Percentiles rank a stretch among this genome's conserved stretches.
Evolutionary conservation across 352 stramenopile genomes (phyloP).

Genomic region (Phytophthora boehmeriae): DNA sequence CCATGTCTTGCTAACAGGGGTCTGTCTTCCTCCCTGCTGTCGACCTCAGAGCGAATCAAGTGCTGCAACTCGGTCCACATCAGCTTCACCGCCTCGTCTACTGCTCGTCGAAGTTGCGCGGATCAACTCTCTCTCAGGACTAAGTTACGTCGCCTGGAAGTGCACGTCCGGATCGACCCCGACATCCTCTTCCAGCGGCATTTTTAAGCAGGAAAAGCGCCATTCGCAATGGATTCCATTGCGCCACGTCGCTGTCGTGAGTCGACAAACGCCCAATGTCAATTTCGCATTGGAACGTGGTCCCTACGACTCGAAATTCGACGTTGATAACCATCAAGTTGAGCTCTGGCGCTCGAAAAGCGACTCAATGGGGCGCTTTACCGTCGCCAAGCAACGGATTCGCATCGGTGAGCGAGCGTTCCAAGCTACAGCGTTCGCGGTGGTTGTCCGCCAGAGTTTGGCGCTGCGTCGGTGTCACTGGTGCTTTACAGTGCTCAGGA

Average conservation of each 20-base stretch:
- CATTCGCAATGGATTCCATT: constrained; percentile 36
- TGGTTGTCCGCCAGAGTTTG: constrained; percentile 44
- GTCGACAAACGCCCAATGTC: constrained; percentile 13
- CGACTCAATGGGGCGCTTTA: constrained; percentile 39
- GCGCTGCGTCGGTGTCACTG: constrained; percentile 53
- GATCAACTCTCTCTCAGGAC: constrained; percentile 14
- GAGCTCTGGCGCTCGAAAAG: constrained; percentile 26
- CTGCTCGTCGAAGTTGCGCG: constrained; percentile 21
- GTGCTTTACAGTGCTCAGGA: constrained; percentile 53
- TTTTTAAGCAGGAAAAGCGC: constrained; percentile 2
- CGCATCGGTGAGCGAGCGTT: constrained; percentile 34
- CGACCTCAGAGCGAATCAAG: neutral
- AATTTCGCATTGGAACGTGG: constrained; percentile 17
- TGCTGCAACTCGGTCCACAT: neutral
- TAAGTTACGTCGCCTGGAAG: constrained; percentile 32
- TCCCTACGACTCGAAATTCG: constrained; percentile 18
- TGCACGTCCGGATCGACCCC: constrained; percentile 13
- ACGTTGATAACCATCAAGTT: constrained; percentile 26
- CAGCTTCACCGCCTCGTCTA: constrained; percentile 12
- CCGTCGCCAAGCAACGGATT: constrained; percentile 34
- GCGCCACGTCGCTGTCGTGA: constrained; percentile 8
- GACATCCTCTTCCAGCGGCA: neutral
- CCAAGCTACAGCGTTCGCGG: constrained; percentile 56
- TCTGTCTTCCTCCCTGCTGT: constrained; percentile 29
- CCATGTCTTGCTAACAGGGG: constrained; percentile 26